phyloP scores from a whole-genome alignment of 2,329 filamentous ascomycete species.

The Colletotrichum sojae region DNA sequence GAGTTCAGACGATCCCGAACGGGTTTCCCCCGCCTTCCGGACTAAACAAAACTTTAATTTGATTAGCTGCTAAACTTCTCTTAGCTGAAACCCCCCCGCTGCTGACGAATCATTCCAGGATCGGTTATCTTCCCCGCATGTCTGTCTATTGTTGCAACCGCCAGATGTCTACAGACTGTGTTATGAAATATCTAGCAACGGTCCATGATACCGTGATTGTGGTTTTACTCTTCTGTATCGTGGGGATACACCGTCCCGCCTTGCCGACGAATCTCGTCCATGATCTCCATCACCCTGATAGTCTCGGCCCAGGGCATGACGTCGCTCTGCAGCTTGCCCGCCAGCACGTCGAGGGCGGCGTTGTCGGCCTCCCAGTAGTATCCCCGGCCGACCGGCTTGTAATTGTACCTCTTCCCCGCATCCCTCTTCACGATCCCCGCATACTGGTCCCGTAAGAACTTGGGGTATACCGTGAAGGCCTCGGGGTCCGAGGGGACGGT shows the following conservation, averaged over 20 bases:
- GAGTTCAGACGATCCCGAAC: constrained; percentile 18
- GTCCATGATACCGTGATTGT: too few relatives aligned
- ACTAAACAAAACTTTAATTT: background rate
- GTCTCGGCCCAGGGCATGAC: constrained; percentile 63
- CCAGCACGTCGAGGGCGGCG: constrained; percentile 56
- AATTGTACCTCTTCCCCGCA: constrained; percentile 52
- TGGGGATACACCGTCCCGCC: constrained; percentile 49
- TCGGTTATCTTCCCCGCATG: constrained; percentile 19
- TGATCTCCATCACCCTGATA: constrained; percentile 59
- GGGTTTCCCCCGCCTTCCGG: background rate
- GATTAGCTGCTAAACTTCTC: background rate
- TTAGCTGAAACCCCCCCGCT: constrained; percentile 21
- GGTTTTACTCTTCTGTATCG: constrained; percentile 36
- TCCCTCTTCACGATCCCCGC: constrained; percentile 43
- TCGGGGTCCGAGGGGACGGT: constrained; percentile 49
- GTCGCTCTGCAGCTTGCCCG: constrained; percentile 53
- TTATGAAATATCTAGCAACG: too few relatives aligned
- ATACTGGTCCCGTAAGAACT: constrained; percentile 39
- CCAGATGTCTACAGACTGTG: too few relatives aligned
- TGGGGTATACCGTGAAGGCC: constrained; percentile 52
- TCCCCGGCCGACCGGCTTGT: constrained; percentile 50
- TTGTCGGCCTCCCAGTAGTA: constrained; percentile 63
- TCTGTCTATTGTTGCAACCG: constrained; percentile 5
- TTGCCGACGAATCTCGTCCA: constrained; percentile 61
- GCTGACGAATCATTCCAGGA: constrained; percentile 11